Percentiles rank a stretch among this genome's conserved stretches.
These are phyloP conservation scores for Sanghuangporus weigelae DNA, from an alignment of 1,284 basidiomycete species.

Conservation along the genomic window DNA sequence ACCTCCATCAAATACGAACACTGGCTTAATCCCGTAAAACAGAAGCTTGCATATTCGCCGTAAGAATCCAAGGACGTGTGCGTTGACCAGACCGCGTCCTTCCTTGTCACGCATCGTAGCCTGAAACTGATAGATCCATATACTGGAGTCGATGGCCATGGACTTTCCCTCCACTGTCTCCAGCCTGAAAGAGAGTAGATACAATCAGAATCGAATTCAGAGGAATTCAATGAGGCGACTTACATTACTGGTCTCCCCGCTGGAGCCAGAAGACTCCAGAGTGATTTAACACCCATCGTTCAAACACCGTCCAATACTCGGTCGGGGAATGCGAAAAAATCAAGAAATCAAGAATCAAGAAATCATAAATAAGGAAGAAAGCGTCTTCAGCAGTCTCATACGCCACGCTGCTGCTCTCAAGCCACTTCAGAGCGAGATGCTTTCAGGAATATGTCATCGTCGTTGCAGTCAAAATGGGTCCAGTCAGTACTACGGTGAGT, in stretches of 20 bases:
- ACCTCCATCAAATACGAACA: conserved; percentile 96
- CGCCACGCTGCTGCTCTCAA: too few relatives aligned
- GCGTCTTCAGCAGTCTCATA: not conserved
- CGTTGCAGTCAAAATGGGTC: too few relatives aligned
- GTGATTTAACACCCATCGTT: conserved; percentile 88
- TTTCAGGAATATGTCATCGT: too few relatives aligned
- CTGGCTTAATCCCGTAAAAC: conserved; percentile 95
- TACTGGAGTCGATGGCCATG: conserved; percentile 96
- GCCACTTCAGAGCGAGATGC: too few relatives aligned
- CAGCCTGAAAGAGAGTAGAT: conserved; percentile 45
- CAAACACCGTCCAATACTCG: not conserved
- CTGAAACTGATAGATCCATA: conserved; percentile 99
- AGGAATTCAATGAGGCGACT: conserved; percentile 24
- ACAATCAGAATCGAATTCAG: not conserved
- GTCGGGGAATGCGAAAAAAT: not conserved
- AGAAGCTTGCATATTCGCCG: conserved; percentile 91
- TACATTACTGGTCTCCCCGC: conserved; percentile 87
- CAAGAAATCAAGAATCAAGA: not conserved
- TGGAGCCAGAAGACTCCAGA: conserved; percentile 89
- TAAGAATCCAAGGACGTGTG: conserved; percentile 93
- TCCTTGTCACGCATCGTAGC: conserved; percentile 99
- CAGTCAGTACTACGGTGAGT: too few relatives aligned
- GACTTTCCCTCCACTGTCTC: conserved; percentile 89
- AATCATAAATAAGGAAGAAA: not conserved
- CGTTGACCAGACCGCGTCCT: conserved; percentile 85